These are phyloP conservation scores for Thelonectria rubi DNA, from an alignment of 2,329 filamentous ascomycete species.

Conservation along the genomic window DNA sequence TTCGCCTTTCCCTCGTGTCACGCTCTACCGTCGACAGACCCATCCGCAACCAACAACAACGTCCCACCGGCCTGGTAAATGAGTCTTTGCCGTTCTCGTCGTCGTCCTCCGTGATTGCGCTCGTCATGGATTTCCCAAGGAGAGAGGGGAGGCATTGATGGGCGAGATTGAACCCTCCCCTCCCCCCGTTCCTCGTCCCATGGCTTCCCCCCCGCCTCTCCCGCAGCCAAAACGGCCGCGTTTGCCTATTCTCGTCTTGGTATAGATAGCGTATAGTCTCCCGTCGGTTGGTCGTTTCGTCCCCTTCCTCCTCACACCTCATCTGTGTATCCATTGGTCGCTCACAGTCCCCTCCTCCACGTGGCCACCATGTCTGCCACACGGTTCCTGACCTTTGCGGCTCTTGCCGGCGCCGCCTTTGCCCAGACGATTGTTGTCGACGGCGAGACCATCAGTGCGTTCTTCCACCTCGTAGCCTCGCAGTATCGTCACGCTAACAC, in stretches of 20 bases:
- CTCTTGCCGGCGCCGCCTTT: conserved; percentile 26
- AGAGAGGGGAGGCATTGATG: conserved; percentile 7
- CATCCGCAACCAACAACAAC: conserved; percentile 13
- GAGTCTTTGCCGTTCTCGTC: conserved; percentile 20
- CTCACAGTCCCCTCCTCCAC: conserved; percentile 4
- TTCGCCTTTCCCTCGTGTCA: conserved; percentile 6
- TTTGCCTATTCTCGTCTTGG: conserved; percentile 9
- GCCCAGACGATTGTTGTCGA: conserved; percentile 42
- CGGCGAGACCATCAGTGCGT: conserved; percentile 38
- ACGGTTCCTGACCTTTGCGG: conserved; percentile 28
- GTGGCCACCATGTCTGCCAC: conserved; percentile 27
- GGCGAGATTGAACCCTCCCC: conserved; percentile 5
- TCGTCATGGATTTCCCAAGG: conserved; percentile 4
- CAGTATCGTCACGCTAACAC: too few relatives aligned
- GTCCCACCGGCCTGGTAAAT: conserved; percentile 20
- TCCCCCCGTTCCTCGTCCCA: neutral
- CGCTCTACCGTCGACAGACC: conserved; percentile 6
- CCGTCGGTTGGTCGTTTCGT: conserved; percentile 9
- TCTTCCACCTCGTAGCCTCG: too few relatives aligned
- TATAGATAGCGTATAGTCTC: conserved; percentile 21
- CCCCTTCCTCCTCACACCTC: conserved; percentile 8
- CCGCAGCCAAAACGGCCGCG: neutral
- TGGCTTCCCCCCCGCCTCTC: neutral
- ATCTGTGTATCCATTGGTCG: conserved; percentile 8
- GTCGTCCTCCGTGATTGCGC: conserved; percentile 10